Base-by-base conservation (phyloP, 495 filamentous ascomycete genomes). In the Filosporella fistucella region DNA sequence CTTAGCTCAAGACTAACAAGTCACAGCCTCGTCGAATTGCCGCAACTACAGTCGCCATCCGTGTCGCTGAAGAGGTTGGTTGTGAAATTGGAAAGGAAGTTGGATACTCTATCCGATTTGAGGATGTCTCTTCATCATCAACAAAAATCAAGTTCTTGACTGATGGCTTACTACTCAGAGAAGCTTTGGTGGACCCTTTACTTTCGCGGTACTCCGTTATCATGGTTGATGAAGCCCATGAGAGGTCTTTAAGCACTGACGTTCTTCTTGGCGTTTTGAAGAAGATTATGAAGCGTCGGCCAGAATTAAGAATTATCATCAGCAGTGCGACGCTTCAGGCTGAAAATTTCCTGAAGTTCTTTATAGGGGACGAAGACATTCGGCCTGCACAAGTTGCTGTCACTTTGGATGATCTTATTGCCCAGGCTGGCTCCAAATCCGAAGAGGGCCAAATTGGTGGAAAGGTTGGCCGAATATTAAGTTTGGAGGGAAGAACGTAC, bases 221-320 rank as follows among this genome's bases (percentile, higher is more conserved):
- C 58, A 99, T 97, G 91, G 85, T 99, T 18, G 93, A 99, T 60
- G 93, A 99, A 63, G 94, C 94, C 22, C 93, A 99, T 66, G 93
- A 99, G 65, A 80, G 94, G 43, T 95, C 89, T 49, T 75, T 99
- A 46, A 95, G 91, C 66, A 91, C 91, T 6, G 93, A 99, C 57
- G 80, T 99, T 29, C 76, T 99, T 4, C 79, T 99, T 29, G 91
- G 93, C 0, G 70, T 96, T n/a, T 61, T 99, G 32, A 97, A 96
- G 69, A 97, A 97, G 63, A 93, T 99, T 52, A 66, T 79, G 46
- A 90, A 81, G 64, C 83, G 78, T 65, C 76, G 93, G 25, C 76
- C 85, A 24, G 47, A 49, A 30, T 91, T 96, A 36, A 77, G 91
- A 8, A 86, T 99, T 49, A 80, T 99, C 23, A 80, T 97, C 59